Evolutionary conservation across 257 asterid genomes (phyloP).

Genomic region (Pogostemon cablin): DNA sequence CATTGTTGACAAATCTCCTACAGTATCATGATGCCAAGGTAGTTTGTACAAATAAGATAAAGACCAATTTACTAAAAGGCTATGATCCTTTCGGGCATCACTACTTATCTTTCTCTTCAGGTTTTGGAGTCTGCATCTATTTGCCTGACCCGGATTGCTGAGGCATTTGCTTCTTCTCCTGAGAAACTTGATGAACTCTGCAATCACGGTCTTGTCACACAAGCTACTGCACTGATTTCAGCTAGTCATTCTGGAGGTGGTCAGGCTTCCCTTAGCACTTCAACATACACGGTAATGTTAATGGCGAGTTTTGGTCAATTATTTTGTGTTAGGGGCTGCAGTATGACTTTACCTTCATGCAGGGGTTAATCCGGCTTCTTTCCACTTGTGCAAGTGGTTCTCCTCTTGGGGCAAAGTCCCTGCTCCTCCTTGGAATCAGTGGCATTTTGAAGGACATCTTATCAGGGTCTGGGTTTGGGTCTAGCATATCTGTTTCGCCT

Average conservation of each 20-base stretch:
- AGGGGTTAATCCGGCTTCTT: conserved; percentile 96
- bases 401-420: conserved; percentile 81
- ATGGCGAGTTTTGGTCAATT: conserved; percentile 17
- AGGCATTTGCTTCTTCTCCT: conserved; percentile 92
- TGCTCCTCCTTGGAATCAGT: conserved; percentile 88
- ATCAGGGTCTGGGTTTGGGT: conserved; percentile 83
- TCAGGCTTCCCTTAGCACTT: conserved; percentile 88
- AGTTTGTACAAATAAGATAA: conserved; percentile 9
- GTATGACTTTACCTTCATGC: conserved; percentile 43
- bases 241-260: conserved; percentile 88
- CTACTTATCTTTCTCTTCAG: conserved; percentile 39
- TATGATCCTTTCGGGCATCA: conserved; percentile 13
- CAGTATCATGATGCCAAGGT: conserved; percentile 99
- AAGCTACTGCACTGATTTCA: conserved; percentile 89
- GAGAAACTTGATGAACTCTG: conserved; percentile 95
- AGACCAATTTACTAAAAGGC: not conserved
- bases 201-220: conserved; percentile 93
- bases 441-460: conserved; percentile 90
- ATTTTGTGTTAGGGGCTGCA: conserved; percentile 28
- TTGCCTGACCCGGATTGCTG: conserved; percentile 97
- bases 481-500: conserved; percentile 86
- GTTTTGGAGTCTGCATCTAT: conserved; percentile 96
- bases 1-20: conserved; percentile 91
- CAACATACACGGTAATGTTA: conserved; percentile 81
- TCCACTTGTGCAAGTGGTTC: conserved; percentile 96